Conservation (phyloP, 2,329 filamentous ascomycete genomes). For the Cytospora piceae region DNA sequence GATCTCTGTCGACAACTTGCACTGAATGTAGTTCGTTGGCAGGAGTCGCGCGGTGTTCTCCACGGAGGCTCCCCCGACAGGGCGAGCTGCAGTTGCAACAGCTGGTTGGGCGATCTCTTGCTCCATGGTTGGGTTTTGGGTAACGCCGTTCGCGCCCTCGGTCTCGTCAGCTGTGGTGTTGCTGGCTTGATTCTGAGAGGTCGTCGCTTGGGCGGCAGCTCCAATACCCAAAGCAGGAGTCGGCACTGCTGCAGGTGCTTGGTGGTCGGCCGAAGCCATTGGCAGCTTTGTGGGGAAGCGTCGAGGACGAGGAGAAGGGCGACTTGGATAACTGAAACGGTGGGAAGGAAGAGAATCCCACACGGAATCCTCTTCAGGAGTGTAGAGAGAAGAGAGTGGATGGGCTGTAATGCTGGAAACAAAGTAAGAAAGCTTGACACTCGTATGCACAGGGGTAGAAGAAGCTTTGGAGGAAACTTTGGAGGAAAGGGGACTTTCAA, state of each 20-base stretch:
- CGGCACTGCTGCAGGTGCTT: background rate
- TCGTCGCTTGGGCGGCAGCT: background rate
- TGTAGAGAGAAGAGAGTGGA: background rate
- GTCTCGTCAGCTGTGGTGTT: background rate
- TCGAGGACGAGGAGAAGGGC: background rate
- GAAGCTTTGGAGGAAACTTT: background rate
- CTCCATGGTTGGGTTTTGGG: too few relatives aligned
- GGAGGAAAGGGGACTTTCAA: background rate
- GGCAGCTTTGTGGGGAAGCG: background rate
- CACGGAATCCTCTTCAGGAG: background rate
- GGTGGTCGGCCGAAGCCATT: background rate
- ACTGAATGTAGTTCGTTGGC: background rate
- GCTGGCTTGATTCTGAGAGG: background rate
- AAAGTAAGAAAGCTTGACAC: background rate
- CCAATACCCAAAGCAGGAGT: background rate
- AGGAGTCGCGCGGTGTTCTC: too few relatives aligned
- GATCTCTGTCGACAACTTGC: background rate
- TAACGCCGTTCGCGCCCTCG: too few relatives aligned
- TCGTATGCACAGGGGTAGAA: background rate
- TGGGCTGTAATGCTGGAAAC: background rate
- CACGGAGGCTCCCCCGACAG: too few relatives aligned
- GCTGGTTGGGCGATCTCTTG: too few relatives aligned
- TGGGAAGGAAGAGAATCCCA: background rate
- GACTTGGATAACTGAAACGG: background rate
- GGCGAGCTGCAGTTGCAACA: too few relatives aligned